Evolutionary conservation across 192 early-diverging fungal species (phyloP).

Genomic region (Podila epicladia): DNA sequence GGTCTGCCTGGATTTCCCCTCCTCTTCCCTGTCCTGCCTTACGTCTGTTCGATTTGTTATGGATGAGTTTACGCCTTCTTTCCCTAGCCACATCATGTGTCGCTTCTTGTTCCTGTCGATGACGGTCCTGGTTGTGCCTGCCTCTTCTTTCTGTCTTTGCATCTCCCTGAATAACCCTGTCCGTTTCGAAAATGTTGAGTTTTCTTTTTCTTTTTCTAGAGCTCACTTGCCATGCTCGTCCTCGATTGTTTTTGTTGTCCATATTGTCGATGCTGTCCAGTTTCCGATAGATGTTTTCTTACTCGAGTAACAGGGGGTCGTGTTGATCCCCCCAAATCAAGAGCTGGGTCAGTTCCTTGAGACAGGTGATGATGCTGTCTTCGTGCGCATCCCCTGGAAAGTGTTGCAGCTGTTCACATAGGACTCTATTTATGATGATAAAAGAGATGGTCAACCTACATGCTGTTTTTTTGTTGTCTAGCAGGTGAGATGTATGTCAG

Average conservation of each 20-base stretch:
- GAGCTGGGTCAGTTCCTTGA: constrained; percentile 55
- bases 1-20: too few species aligned
- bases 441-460: neutral
- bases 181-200: neutral
- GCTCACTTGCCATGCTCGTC: too few species aligned
- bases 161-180: constrained; percentile 1
- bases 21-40: too few species aligned
- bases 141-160: constrained; percentile 1
- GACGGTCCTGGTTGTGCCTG: constrained; percentile 1
- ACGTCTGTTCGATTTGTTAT: too few species aligned
- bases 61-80: too few species aligned
- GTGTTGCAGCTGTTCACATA: constrained; percentile 37
- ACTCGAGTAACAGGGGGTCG: constrained; percentile 42
- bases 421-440: constrained; percentile 10
- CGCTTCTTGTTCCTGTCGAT: neutral
- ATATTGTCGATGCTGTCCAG: too few species aligned
- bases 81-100: neutral
- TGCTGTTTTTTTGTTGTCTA: neutral
- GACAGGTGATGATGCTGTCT: constrained; percentile 33
- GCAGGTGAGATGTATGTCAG: neutral
- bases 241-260: too few species aligned
- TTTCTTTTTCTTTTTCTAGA: too few species aligned
- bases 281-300: constrained; percentile 1
- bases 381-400: constrained; percentile 47
- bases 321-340: constrained; percentile 54